A percentile compares a stretch with the other conserved stretches of the same genome.
Conservation (phyloP, 1,284 basidiomycete genomes). For the Porogramme epimiltina region DNA sequence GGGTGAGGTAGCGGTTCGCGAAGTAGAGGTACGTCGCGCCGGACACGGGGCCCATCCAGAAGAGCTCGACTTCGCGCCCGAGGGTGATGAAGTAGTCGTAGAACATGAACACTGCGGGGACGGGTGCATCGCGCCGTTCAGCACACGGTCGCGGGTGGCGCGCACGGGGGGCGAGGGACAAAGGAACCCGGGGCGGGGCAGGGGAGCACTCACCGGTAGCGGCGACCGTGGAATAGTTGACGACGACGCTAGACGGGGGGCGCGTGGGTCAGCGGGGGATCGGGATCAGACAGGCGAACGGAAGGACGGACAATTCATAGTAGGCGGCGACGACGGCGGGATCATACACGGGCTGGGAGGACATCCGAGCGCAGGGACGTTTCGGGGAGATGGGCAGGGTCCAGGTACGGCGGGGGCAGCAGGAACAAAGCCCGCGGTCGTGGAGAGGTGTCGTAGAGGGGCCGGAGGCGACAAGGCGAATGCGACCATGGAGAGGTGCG, state of each 20-base stretch:
- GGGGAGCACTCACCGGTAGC: background rate
- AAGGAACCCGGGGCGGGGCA: too few species aligned
- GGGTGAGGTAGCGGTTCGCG: slow-evolving; percentile 7
- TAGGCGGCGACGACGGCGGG: background rate
- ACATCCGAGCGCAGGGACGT: background rate
- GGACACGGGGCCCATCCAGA: slow-evolving; percentile 4
- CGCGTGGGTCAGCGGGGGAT: background rate
- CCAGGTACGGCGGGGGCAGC: too few species aligned
- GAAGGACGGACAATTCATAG: background rate
- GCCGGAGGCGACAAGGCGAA: too few species aligned
- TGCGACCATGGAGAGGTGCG: too few species aligned
- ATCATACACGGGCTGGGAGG: background rate
- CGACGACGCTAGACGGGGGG: background rate
- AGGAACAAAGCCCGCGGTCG: too few species aligned
- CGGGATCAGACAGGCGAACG: background rate
- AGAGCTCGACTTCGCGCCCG: slow-evolving; percentile 9
- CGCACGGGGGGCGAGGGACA: too few species aligned
- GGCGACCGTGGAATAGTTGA: background rate
- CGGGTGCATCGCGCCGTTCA: background rate
- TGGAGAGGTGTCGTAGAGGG: too few species aligned
- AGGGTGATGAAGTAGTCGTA: slow-evolving; percentile 14
- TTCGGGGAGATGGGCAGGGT: too few species aligned
- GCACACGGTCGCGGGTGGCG: background rate
- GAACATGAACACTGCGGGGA: slow-evolving; percentile 7
- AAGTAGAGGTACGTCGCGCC: slow-evolving; percentile 10